phyloP scores from a whole-genome alignment of 2,329 filamentous ascomycete genomes.

The Coniochaeta sp. region DNA sequence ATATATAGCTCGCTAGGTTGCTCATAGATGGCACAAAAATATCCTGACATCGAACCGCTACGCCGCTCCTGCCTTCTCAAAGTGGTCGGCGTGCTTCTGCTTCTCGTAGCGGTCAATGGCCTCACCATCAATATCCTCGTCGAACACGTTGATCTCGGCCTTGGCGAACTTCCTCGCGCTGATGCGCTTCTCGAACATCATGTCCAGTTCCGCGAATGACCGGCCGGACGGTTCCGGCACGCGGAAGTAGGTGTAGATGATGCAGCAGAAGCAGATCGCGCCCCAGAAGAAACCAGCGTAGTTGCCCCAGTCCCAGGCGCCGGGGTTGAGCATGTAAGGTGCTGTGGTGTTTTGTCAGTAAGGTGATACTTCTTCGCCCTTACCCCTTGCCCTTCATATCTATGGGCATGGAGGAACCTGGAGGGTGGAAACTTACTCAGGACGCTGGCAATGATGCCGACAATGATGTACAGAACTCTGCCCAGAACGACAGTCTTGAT shows the following conservation, averaged over 20 bases:
- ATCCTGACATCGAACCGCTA: neutral
- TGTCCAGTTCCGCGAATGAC: constrained; percentile 78
- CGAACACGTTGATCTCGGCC: constrained; percentile 50
- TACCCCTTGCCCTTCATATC: no score
- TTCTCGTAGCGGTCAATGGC: constrained; percentile 27
- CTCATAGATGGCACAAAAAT: no score
- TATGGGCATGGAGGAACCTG: no score
- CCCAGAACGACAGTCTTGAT: constrained; percentile 90
- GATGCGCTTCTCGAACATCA: constrained; percentile 71
- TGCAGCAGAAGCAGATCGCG: constrained; percentile 71
- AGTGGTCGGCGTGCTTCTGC: neutral
- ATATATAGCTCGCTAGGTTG: no score
- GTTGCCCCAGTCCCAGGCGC: constrained; percentile 82
- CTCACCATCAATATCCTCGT: constrained; percentile 39
- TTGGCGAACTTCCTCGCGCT: constrained; percentile 65
- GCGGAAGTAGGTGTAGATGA: constrained; percentile 75
- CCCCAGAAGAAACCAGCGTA: constrained; percentile 62
- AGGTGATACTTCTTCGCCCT: no score
- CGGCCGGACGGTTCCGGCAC: constrained; percentile 74
- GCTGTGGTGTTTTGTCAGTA: no score
- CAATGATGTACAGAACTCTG: constrained; percentile 73
- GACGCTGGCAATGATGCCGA: constrained; percentile 73
- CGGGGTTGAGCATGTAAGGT: constrained; percentile 88
- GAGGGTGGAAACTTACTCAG: constrained; percentile 41
- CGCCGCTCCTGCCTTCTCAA: neutral